Percentiles rank a stretch among this genome's conserved stretches.
phyloP scores from a whole-genome alignment of 768 basidiomycete genomes.

The Suillus bovinus region DNA sequence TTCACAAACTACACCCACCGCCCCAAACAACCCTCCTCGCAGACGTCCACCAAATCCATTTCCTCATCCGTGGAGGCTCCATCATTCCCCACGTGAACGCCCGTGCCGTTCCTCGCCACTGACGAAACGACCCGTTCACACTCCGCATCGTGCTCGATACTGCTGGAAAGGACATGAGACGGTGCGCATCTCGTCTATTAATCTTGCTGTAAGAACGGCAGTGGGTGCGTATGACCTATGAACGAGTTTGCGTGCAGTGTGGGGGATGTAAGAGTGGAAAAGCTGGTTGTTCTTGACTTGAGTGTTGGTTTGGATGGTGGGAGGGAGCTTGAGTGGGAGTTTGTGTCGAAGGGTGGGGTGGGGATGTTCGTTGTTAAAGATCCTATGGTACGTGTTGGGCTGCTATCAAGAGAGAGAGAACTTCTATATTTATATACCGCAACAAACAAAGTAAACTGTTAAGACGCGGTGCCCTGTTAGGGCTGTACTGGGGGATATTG shows the following conservation, averaged over 20 bases:
- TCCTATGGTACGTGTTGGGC: conserved; percentile 64
- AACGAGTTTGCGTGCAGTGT: conserved; percentile 75
- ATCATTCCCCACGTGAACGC: conserved; percentile 85
- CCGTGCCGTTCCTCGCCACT: conserved; percentile 76
- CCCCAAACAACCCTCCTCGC: conserved; percentile 68
- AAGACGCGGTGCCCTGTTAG: no score
- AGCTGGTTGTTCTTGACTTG: conserved; percentile 74
- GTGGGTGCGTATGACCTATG: conserved; percentile 45
- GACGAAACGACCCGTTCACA: background rate
- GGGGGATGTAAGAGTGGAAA: conserved; percentile 72
- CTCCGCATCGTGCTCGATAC: conserved; percentile 63
- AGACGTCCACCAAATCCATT: conserved; percentile 76
- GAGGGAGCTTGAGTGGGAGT: conserved; percentile 67
- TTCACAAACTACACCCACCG: background rate
- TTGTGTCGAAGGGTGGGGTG: conserved; percentile 56
- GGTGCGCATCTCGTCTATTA: conserved; percentile 49
- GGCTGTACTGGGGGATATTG: no score
- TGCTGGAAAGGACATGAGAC: conserved; percentile 39
- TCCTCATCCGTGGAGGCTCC: conserved; percentile 88
- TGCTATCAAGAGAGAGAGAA: conserved; percentile 16
- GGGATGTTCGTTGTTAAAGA: conserved; percentile 79
- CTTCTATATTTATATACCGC: no score
- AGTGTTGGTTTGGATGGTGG: conserved; percentile 53
- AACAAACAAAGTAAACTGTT: no score
- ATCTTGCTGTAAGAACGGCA: conserved; percentile 40